These are phyloP conservation scores for Blastobotrys petasosporus DNA, from an alignment of 1,139 yeast species.

Conservation along the genomic window DNA sequence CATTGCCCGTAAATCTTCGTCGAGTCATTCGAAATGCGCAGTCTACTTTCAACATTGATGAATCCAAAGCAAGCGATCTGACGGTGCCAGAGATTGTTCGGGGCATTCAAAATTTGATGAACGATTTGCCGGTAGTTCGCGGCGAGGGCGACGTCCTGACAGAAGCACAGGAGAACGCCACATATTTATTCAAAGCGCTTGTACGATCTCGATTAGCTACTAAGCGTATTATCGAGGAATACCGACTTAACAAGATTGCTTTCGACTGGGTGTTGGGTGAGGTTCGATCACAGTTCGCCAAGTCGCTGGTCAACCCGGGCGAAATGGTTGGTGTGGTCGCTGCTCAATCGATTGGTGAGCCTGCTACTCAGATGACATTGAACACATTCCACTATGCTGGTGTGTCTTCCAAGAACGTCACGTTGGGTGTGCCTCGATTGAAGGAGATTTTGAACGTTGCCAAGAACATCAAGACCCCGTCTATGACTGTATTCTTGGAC, in stretches of 20 bases:
- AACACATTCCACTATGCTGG: conserved; percentile 99
- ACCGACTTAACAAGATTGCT: conserved; percentile 73
- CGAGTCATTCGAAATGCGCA: conserved; percentile 97
- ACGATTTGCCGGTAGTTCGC: conserved; percentile 63
- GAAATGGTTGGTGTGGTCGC: conserved; percentile 99
- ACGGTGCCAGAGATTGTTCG: conserved; percentile 72
- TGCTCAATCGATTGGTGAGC: conserved; percentile 99
- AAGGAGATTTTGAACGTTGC: conserved; percentile 99
- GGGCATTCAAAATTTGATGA: conserved; percentile 64
- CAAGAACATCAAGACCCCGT: conserved; percentile 97
- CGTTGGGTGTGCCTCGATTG: conserved; percentile 98
- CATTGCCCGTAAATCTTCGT: conserved; percentile 92
- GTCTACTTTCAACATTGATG: conserved; percentile 92
- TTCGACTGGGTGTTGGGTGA: conserved; percentile 97
- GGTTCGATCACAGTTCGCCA: conserved; percentile 86
- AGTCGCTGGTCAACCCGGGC: conserved; percentile 94
- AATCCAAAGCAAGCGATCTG: conserved; percentile 83
- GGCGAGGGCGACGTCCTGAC: conserved; percentile 67
- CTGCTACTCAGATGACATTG: conserved; percentile 98
- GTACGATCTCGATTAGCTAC: conserved; percentile 87
- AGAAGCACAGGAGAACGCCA: conserved; percentile 93
- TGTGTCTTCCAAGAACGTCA: conserved; percentile 97
- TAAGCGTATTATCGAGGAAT: conserved; percentile 88
- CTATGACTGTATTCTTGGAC: conserved; percentile 82
- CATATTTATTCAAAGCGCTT: conserved; percentile 82